Base-by-base conservation (phyloP, 2,329 filamentous ascomycete genomes). In the Celoporthe dispersa region DNA sequence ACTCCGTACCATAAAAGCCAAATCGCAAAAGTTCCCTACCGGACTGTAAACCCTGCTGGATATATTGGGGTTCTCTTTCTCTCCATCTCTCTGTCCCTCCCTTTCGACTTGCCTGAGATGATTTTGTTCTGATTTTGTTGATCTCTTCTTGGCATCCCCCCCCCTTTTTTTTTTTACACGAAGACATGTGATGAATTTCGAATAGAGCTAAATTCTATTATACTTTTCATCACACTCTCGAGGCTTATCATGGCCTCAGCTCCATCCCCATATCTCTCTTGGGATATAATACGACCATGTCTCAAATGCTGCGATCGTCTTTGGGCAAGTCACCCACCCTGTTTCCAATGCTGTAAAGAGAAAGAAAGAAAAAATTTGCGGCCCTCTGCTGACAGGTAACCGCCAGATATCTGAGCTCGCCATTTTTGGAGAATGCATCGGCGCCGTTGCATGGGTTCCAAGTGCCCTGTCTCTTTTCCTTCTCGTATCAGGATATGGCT, bases 371-470 rank as follows among this genome's bases (percentile, higher is more conserved):
- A 48, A 7, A 11, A n/a, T 16, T 41, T 48, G 51, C 39, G 55
- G 6, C 48, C 53, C 57, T 44, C 35, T 67, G 53, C 69, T 71
- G 64, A 72, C 68, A 61, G 67, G 33, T 48, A 25, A 61, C 48
- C 66, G 59, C 62, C 62, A 72, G 71, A 66, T 71, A 35, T 67
- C 70, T 61, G 69, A 72, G 53, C 64, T 66, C 31, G 71, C 71
- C 44, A 63, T 71, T 48, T 72, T 80, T 69, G 76, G 76, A 16
- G 74, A 78, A 37, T 81, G 79, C 59, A 73, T 78, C 19, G 78
- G 77, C 16, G 62, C 77, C 19, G 66, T 81, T 28, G 75, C 76
- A 39, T 77, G 79, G 62, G 60, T 80, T 39, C 80, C 80, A 6
- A 67, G 77, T 6, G 77, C 74, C 73, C 67, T 76, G 8, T 74